Evolutionary conservation across 441 rosid species (phyloP), one percentile per base, ranked within the genome.

Genomic region (Corymbia citriodora): DNA sequence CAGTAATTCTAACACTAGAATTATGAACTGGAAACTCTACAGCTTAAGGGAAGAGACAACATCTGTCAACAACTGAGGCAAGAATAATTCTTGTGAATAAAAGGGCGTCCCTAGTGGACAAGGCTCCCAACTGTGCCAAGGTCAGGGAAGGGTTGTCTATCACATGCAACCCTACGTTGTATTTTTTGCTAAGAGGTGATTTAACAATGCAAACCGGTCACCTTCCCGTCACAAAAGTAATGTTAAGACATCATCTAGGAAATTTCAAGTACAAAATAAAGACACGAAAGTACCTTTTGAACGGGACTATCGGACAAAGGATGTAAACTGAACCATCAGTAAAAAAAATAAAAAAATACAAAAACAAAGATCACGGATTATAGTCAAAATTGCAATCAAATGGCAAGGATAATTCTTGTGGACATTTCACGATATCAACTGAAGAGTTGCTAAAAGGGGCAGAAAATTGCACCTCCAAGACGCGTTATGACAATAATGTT

Each of bases 241-340:
- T 61, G 17, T 87, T 23, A 36, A 45, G 88, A 87, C 68, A 87
- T 57, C 7, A 29, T 89, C 74, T 45, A 88, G 31, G 89, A 86
- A 65, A 11, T 72, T 6, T 63, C n/a, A 25, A 57, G 53, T 70
- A 48, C 70, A 79, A 88, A 48, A 65, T 50, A 31, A 87, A 61
- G 89, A 49, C 27, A 90, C 68, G 65, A 29, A 36, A 90, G 40
- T 94, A 98, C 99, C 99, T 97, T 94, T 99, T 96, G 93, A 97
- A 98, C 63, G 99, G 99, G 91, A 95, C 96, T 92, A 96, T 90
- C 45, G 99, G 99, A 94, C 99, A 97, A 81, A 98, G 94, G 92
- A 98, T 93, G 93, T 95, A 97, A 88, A 97, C 86, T 85, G 99
- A 96, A 79, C 99, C 99, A 90, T 98, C 98, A 90, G 95, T 92